phyloP scores from a whole-genome alignment of 768 basidiomycete genomes.

The Rhodosporidiobolus odoratus region DNA sequence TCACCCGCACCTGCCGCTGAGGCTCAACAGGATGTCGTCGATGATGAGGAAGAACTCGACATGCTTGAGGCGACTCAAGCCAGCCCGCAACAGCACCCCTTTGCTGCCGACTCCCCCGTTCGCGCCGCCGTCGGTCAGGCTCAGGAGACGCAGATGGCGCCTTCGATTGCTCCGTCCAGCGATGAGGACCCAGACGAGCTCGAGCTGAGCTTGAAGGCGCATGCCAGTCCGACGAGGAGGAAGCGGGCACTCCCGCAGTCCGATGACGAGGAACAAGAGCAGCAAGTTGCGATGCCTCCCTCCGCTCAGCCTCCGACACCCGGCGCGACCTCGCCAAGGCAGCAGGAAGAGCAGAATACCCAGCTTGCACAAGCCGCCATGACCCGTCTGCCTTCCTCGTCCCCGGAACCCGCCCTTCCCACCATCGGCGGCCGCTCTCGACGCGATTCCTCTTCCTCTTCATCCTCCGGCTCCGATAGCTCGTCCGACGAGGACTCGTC shows the following conservation, averaged over 20 bases:
- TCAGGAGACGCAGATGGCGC: neutral
- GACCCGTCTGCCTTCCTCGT: conserved; percentile 15
- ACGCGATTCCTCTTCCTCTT: conserved; percentile 3
- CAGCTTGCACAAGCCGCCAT: neutral
- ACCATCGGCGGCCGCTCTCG: conserved; percentile 18
- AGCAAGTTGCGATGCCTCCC: conserved; percentile 5
- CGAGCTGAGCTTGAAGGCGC: neutral
- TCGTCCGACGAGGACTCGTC: conserved; percentile 9
- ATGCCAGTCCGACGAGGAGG: neutral
- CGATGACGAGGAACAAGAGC: neutral
- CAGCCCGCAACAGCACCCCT: neutral
- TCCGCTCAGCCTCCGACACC: conserved; percentile 13
- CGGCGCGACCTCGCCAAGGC: neutral
- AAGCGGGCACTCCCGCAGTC: neutral
- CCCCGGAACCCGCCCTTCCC: conserved; percentile 24
- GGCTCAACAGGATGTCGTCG: neutral
- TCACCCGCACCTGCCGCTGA: neutral
- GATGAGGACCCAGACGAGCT: conserved; percentile 3
- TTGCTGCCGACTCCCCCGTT: neutral
- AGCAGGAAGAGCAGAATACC: neutral
- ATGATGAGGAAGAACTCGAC: conserved; percentile 8
- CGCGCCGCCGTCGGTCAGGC: neutral
- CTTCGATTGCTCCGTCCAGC: neutral
- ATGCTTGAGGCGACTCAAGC: conserved; percentile 5
- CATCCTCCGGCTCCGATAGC: neutral